These are phyloP conservation scores for Trametes gibbosa DNA, from an alignment of 768 basidiomycete species.

Conservation along the genomic window DNA sequence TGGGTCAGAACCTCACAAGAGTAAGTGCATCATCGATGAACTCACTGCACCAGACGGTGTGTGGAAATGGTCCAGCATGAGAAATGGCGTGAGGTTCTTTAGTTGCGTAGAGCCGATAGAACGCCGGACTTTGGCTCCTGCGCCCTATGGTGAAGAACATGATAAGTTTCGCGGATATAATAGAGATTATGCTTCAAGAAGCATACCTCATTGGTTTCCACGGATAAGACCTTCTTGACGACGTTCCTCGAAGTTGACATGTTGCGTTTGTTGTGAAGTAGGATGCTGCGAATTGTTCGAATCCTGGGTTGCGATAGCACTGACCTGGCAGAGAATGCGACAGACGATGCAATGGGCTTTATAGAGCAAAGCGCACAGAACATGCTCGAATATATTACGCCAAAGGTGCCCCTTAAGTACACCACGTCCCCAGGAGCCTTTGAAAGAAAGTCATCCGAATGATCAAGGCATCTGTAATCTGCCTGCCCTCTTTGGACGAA, in stretches of 20 bases:
- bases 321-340: background rate
- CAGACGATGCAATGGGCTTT: background rate
- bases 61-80: slow-evolving; percentile 86
- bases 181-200: background rate
- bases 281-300: background rate
- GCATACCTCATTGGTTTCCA: slow-evolving; percentile 67
- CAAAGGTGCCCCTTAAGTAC: background rate
- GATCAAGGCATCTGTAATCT: slow-evolving; percentile 2
- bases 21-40: background rate
- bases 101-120: slow-evolving; percentile 77
- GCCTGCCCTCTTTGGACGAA: slow-evolving; percentile 6
- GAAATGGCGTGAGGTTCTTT: slow-evolving; percentile 84
- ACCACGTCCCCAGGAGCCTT: background rate
- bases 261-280: background rate
- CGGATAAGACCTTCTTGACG: slow-evolving; percentile 71
- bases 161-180: too few relatives aligned
- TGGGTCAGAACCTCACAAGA: background rate
- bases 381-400: slow-evolving; percentile 7
- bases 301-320: background rate
- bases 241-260: slow-evolving; percentile 63
- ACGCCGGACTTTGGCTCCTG: slow-evolving; percentile 78
- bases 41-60: slow-evolving; percentile 66
- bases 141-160: slow-evolving; percentile 49
- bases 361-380: slow-evolving; percentile 6
- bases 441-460: background rate